Evolutionary conservation across 164 flowering plant genomes (phyloP), one percentile per base, ranked within the genome.

Genomic region (Aristolochia contorta): DNA sequence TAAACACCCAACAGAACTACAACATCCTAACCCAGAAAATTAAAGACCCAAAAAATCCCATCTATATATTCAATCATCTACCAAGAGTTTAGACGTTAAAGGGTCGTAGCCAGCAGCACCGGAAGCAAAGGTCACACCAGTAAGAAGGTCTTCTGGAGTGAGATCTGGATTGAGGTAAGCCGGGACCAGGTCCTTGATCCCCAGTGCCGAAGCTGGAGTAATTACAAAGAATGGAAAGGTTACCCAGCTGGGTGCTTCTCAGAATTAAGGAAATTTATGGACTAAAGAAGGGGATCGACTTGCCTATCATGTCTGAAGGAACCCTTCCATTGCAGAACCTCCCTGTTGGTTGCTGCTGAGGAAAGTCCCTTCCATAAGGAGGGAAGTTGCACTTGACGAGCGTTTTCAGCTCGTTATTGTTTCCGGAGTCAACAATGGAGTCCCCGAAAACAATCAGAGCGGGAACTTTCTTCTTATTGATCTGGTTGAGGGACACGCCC

Each of bases 371-470:
- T 4, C 94, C 90, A 58, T 86, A 86, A 32, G 94, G 94, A 67
- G 59, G 47, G 59, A 82, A 83, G 54, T 86, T 75, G 75, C 94
- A 81, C 79, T 75, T 81, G 6, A 83, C 67, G 18, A 80, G 0
- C 4, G 88, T 84, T 0, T 69, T 25, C 5, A 83, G 71, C 15
- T 71, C 51, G 65, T 86, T 81, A 67, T 86, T 86, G 72, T 86
- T 84, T 14, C 89, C 89, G 16, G 89, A 51, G 69, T 86, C 89
- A 6, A 86, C 86, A 0, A 89, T 57, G 16, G 90, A 89, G 71
- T 89, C 96, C 25, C 96, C 96, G 58, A 88, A 86, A 41, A 80
- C 82, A 7, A 84, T 77, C 37, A 88, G 55, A 0, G 88, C 87
- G 15, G 71, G 70, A 16, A 69, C 43, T 37, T 37, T 37, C 12